A percentile compares a stretch with the other conserved stretches of the same genome.
phyloP scores from a whole-genome alignment of 345 rosid species.

The Heritiera littoralis region DNA sequence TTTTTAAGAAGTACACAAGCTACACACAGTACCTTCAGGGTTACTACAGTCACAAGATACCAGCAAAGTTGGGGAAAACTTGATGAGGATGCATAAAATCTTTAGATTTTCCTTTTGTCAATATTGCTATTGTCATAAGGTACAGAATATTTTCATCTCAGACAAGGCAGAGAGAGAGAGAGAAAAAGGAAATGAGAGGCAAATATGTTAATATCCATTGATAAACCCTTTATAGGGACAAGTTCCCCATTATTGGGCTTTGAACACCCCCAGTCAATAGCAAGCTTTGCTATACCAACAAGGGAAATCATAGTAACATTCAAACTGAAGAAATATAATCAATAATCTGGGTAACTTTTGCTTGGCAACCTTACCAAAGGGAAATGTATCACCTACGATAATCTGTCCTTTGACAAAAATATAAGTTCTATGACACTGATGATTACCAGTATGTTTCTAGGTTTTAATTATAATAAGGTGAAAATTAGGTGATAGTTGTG shows the following conservation, averaged over 20 bases:
- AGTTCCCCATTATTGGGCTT: background rate
- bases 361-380: background rate
- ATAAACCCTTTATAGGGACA: background rate
- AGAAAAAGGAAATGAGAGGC: background rate
- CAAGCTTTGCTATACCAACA: background rate
- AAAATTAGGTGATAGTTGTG: background rate
- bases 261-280: background rate
- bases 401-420: background rate
- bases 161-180: background rate
- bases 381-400: background rate
- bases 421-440: background rate
- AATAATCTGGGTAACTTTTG: background rate
- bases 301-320: background rate
- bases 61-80: background rate
- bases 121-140: background rate
- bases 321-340: background rate
- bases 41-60: background rate
- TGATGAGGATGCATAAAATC: background rate
- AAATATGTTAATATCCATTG: background rate
- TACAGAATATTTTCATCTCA: background rate
- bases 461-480: background rate
- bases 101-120: too few species aligned
- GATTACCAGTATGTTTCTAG: background rate
- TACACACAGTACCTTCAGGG: background rate
- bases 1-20: background rate